phyloP scores from a whole-genome alignment of 1,284 basidiomycete species.

The Puccinia novopanici region DNA sequence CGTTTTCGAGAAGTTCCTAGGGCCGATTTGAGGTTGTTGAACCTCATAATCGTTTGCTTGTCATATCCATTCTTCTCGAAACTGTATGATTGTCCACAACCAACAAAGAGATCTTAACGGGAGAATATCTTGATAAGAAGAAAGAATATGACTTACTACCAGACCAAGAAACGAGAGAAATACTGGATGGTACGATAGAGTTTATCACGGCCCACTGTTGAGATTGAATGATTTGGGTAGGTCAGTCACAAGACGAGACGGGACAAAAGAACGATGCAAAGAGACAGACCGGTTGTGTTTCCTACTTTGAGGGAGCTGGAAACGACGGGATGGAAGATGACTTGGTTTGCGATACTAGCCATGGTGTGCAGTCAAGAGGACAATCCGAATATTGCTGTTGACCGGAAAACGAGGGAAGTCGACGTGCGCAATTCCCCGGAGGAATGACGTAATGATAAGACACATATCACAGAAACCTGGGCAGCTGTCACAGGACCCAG shows the following conservation, averaged over 20 bases:
- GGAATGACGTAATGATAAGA: neutral
- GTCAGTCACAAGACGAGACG: neutral
- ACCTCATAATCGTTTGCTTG: conserved; percentile 60
- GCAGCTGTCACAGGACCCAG: neutral
- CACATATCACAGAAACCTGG: neutral
- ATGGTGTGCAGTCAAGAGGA: neutral
- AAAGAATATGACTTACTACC: conserved; percentile 62
- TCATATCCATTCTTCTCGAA: conserved; percentile 59
- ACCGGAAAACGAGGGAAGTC: neutral
- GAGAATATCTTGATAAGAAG: neutral
- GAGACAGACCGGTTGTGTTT: conserved; percentile 66
- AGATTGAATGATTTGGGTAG: neutral
- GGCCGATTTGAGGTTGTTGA: conserved; percentile 60
- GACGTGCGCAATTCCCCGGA: too few species aligned
- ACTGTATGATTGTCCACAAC: conserved; percentile 75
- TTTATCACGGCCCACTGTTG: conserved; percentile 78
- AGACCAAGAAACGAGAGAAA: conserved; percentile 84
- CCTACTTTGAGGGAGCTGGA: conserved; percentile 75
- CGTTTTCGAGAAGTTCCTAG: conserved; percentile 61
- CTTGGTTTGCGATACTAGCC: conserved; percentile 66
- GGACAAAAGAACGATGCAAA: neutral
- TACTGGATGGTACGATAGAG: conserved; percentile 76
- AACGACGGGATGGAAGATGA: conserved; percentile 79
- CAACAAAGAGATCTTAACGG: conserved; percentile 59
- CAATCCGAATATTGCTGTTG: neutral